Percentiles rank a stretch among this genome's conserved stretches.
Evolutionary conservation across 352 stramenopile species (phyloP).

Genomic region (Phytophthora pini): DNA sequence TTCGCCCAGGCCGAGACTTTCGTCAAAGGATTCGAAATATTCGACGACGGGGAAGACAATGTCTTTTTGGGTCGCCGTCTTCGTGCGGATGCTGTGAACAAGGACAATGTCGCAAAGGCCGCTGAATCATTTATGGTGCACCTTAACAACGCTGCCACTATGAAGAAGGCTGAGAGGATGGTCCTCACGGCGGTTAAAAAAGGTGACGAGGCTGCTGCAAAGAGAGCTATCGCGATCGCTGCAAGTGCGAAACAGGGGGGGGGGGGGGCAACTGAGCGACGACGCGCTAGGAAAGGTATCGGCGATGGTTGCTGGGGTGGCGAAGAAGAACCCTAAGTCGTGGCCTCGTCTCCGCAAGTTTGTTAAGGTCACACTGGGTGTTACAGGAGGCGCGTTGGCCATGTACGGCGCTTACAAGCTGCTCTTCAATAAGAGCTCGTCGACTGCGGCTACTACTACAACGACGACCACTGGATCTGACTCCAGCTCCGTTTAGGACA

Average conservation of each 20-base stretch:
- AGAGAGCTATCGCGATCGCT: background rate
- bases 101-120: background rate
- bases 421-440: background rate
- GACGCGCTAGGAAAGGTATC: background rate
- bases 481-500: no score
- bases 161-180: background rate
- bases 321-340: background rate
- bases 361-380: background rate
- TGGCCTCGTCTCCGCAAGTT: constrained; percentile 1
- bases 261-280: background rate
- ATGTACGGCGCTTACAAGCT: constrained; percentile 8
- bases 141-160: background rate
- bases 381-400: background rate
- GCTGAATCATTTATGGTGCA: background rate
- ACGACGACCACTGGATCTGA: background rate
- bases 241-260: background rate
- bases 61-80: background rate
- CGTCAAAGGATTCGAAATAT: background rate
- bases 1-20: background rate
- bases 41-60: background rate
- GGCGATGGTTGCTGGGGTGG: background rate
- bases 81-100: background rate
- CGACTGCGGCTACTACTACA: background rate
- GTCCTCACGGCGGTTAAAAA: background rate
- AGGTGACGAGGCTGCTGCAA: background rate